Evolutionary conservation across 2,329 filamentous ascomycete species (phyloP).

Genomic region (Fusarium fracticaudum): DNA sequence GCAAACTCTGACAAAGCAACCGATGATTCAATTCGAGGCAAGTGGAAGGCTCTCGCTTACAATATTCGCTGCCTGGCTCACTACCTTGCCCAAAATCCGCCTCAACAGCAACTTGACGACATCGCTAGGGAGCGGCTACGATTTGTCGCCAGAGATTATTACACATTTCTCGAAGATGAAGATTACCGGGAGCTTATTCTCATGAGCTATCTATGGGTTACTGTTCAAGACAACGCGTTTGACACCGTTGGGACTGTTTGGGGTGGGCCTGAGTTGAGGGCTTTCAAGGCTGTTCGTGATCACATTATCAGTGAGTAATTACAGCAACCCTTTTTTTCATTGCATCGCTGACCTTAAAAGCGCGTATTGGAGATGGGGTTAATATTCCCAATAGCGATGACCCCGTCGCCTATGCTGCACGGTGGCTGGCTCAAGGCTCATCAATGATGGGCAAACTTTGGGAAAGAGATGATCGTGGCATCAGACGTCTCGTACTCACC

Average conservation of each 20-base stretch:
- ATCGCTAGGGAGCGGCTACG: rapidly evolving
- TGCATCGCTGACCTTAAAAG: too few species aligned
- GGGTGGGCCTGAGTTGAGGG: rapidly evolving
- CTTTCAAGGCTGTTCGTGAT: background rate
- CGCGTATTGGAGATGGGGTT: too few species aligned
- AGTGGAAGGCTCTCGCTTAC: conserved; percentile 33
- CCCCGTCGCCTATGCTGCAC: background rate
- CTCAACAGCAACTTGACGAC: rapidly evolving
- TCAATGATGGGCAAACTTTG: background rate
- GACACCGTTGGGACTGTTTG: background rate
- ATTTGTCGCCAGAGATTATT: rapidly evolving
- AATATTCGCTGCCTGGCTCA: conserved; percentile 22
- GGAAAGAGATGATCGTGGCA: rapidly evolving
- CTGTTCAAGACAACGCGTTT: background rate
- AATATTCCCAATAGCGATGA: too few species aligned
- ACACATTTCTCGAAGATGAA: background rate
- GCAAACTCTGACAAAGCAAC: conserved; percentile 19
- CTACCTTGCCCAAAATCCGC: background rate
- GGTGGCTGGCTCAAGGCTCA: conserved; percentile 21
- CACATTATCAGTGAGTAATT: background rate
- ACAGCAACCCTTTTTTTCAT: too few species aligned
- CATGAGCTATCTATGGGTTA: conserved; percentile 1
- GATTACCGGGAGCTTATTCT: background rate
- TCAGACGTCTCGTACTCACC: rapidly evolving
- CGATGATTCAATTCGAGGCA: conserved; percentile 7